Percentiles rank a stretch among this genome's conserved stretches.
phyloP scores from a whole-genome alignment of 2,329 filamentous ascomycete species.

The Aspergillus viridinutans region DNA sequence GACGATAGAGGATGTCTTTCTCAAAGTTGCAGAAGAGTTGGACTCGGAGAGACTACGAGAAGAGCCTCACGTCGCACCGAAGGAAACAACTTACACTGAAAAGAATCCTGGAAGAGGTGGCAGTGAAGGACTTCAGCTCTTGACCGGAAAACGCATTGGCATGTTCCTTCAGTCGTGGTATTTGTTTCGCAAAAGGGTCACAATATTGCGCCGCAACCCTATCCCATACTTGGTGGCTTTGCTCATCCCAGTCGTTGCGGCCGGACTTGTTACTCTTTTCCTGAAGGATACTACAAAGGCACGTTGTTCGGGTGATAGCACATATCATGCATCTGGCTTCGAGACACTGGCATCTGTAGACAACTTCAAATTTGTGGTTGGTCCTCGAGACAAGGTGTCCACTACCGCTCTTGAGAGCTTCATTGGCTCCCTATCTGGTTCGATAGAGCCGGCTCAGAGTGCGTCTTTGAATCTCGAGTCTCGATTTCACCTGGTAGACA shows the following conservation, averaged over 20 bases:
- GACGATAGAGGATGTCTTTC: slow-evolving; percentile 88
- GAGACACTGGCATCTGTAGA: slow-evolving; percentile 26
- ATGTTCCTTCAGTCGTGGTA: slow-evolving; percentile 68
- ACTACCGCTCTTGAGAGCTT: slow-evolving; percentile 17
- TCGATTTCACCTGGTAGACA: slow-evolving; percentile 54
- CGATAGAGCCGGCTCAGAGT: slow-evolving; percentile 23
- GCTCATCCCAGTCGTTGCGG: slow-evolving; percentile 72
- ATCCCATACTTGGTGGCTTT: slow-evolving; percentile 72
- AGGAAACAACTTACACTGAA: slow-evolving; percentile 10
- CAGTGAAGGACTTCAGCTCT: slow-evolving; percentile 42
- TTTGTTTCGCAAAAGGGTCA: slow-evolving; percentile 72
- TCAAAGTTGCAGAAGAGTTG: slow-evolving; percentile 79
- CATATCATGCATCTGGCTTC: slow-evolving; percentile 18
- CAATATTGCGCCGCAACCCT: slow-evolving; percentile 72
- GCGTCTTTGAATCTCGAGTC: slow-evolving; percentile 32
- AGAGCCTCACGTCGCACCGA: slow-evolving; percentile 6
- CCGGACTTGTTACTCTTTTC: slow-evolving; percentile 74
- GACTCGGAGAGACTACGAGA: slow-evolving; percentile 25
- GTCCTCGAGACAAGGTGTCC: slow-evolving; percentile 30
- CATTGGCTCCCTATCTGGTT: slow-evolving; percentile 14
- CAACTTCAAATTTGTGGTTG: slow-evolving; percentile 33
- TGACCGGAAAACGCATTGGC: slow-evolving; percentile 65
- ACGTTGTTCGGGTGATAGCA: slow-evolving; percentile 47
- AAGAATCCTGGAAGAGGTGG: slow-evolving; percentile 10
- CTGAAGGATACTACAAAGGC: slow-evolving; percentile 54